Evolutionary conservation across 306 rosid species (phyloP).

Genomic region (Cicer arietinum): DNA sequence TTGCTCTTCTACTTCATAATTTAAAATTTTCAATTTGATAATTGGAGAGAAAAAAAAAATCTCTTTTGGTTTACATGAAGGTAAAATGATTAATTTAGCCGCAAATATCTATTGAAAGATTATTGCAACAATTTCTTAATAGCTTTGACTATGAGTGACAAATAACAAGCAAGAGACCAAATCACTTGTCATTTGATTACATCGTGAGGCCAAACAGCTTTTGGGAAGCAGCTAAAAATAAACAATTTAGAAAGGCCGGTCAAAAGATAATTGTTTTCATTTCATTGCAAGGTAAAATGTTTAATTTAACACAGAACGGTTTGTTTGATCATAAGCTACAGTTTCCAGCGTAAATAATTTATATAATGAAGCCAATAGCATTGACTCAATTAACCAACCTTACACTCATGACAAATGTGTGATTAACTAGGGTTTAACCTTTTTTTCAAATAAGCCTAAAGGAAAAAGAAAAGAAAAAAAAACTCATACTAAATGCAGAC

Average conservation of each 20-base stretch:
- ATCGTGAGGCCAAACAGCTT: neutral
- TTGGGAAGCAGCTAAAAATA: neutral
- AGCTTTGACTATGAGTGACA: neutral
- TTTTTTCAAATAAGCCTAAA: too few species aligned
- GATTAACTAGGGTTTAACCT: neutral
- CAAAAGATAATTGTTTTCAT: too few species aligned
- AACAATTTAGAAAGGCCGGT: too few species aligned
- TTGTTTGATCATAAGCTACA: too few species aligned
- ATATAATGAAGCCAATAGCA: neutral
- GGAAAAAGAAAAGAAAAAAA: too few species aligned
- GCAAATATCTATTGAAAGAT: neutral
- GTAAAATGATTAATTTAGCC: slow-evolving; percentile 9
- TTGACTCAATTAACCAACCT: neutral
- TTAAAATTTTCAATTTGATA: slow-evolving; percentile 1
- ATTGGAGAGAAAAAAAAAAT: neutral
- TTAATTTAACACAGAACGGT: too few species aligned
- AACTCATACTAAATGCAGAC: too few species aligned
- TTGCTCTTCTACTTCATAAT: neutral
- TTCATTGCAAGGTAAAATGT: too few species aligned
- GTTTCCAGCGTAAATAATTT: too few species aligned
- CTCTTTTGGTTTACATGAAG: neutral
- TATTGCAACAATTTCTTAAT: neutral
- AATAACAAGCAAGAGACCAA: neutral
- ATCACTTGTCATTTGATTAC: neutral
- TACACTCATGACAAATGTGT: neutral